phyloP scores from a whole-genome alignment of 208 protist genomes.

The Trypanosoma congolense region DNA sequence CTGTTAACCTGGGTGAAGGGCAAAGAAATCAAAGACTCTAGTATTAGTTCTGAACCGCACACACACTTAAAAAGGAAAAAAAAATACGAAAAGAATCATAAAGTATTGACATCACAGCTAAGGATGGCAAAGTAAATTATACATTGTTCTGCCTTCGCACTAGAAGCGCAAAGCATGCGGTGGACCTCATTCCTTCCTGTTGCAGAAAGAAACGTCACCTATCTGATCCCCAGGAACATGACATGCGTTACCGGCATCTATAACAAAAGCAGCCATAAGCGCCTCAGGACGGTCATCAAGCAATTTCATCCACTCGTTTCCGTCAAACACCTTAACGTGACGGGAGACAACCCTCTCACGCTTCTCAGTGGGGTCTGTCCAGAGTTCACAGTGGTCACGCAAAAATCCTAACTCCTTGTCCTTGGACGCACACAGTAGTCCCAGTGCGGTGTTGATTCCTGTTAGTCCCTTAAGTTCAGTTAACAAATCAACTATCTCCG shows the following conservation, averaged over 20 bases:
- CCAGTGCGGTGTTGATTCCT: constrained; percentile 11
- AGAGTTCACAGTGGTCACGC: constrained; percentile 27
- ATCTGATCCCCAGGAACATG: constrained; percentile 62
- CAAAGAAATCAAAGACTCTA: too few relatives aligned
- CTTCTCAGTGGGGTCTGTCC: constrained; percentile 25
- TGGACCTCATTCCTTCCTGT: constrained; percentile 12
- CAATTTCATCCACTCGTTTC: constrained; percentile 45
- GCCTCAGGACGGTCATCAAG: constrained; percentile 45
- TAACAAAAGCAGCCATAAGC: constrained; percentile 50
- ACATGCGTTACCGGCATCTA: constrained; percentile 60
- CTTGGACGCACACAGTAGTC: constrained; percentile 20
- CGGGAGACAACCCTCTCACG: constrained; percentile 41
- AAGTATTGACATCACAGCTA: too few relatives aligned
- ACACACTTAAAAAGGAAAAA: too few relatives aligned
- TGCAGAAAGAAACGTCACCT: constrained; percentile 30
- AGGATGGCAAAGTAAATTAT: too few relatives aligned
- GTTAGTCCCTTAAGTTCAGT: constrained; percentile 19
- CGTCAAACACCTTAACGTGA: constrained; percentile 58
- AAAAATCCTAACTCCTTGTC: constrained; percentile 33
- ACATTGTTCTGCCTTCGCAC: too few relatives aligned
- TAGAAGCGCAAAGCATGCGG: too few relatives aligned
- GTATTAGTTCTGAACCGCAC: too few relatives aligned
- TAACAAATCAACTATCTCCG: constrained; percentile 20
- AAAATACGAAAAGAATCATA: too few relatives aligned
- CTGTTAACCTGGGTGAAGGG: too few relatives aligned